A percentile compares a stretch with the other conserved stretches of the same genome.
These are phyloP conservation scores for Backusella psychrophila DNA, from an alignment of 192 early-diverging fungal species.

Conservation along the genomic window DNA sequence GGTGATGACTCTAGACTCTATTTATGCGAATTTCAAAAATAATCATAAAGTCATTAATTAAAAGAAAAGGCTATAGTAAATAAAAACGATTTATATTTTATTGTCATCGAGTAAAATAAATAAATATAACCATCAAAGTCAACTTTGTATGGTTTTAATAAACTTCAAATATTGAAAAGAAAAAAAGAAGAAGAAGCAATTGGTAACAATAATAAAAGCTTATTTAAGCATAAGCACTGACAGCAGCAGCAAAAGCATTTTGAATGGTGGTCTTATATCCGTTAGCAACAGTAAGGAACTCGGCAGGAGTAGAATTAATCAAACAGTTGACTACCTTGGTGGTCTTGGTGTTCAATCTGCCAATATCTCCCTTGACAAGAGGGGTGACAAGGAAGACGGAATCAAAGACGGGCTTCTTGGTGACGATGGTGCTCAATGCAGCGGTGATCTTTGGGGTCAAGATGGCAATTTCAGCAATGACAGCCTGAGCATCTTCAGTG, in stretches of 20 bases:
- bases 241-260: slow-evolving; percentile 7
- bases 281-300: slow-evolving; percentile 3
- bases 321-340: slow-evolving; percentile 1
- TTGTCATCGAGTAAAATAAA: not conserved
- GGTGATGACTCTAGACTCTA: no score
- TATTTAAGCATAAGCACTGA: not conserved
- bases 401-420: slow-evolving; percentile 15
- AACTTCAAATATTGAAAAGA: not conserved
- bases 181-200: not conserved
- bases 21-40: no score
- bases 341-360: not conserved
- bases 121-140: not conserved
- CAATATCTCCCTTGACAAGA: slow-evolving; percentile 1
- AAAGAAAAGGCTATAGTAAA: no score
- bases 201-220: not conserved
- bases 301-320: slow-evolving; percentile 7
- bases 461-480: not conserved
- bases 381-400: not conserved
- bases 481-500: slow-evolving; percentile 8
- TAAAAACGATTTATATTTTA: not conserved
- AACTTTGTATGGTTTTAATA: not conserved
- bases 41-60: no score
- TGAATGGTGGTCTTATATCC: not conserved
- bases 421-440: not conserved
- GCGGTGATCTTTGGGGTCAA: not conserved